Evolutionary conservation across 495 filamentous ascomycete genomes (phyloP).

Genomic region (Aspergillus avenaceus): DNA sequence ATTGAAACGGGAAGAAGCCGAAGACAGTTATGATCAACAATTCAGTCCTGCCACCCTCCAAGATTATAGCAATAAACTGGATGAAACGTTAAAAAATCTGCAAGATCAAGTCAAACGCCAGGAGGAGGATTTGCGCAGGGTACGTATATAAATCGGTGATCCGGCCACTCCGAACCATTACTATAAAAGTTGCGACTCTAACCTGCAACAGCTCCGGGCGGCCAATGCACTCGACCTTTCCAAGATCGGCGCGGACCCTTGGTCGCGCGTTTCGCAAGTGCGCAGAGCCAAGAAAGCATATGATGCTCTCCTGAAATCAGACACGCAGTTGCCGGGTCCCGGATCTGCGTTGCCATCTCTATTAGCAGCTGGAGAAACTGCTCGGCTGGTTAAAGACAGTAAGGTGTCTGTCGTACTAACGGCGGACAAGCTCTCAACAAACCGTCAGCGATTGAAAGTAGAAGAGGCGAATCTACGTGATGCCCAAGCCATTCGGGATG

Average conservation of each 20-base stretch:
- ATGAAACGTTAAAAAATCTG: conserved; percentile 60
- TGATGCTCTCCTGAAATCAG: conserved; percentile 51
- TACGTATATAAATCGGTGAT: conserved; percentile 15
- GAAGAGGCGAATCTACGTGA: conserved; percentile 62
- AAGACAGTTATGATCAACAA: conserved; percentile 29
- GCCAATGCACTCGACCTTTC: conserved; percentile 40
- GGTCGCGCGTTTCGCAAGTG: conserved; percentile 48
- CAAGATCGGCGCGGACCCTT: conserved; percentile 33
- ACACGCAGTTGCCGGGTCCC: conserved; percentile 59
- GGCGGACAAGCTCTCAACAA: conserved; percentile 46
- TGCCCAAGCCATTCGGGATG: conserved; percentile 44
- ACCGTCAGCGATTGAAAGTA: conserved; percentile 49
- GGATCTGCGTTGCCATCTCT: conserved; percentile 68
- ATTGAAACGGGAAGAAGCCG: conserved; percentile 32
- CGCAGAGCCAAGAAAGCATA: conserved; percentile 60
- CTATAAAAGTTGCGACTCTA: conserved; percentile 17
- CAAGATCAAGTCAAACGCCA: conserved; percentile 62
- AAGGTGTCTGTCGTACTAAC: conserved; percentile 55
- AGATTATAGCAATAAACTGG: conserved; percentile 49
- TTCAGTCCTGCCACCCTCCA: conserved; percentile 30
- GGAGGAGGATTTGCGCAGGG: conserved; percentile 56
- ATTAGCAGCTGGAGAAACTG: conserved; percentile 61
- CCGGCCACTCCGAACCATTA: too few species aligned
- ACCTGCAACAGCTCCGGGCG: conserved; percentile 39
- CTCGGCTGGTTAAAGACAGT: conserved; percentile 59